Evolutionary conservation across 2,329 filamentous ascomycete genomes (phyloP), one percentile per base, ranked within the genome.

Genomic region (Verticillium dahliae): DNA sequence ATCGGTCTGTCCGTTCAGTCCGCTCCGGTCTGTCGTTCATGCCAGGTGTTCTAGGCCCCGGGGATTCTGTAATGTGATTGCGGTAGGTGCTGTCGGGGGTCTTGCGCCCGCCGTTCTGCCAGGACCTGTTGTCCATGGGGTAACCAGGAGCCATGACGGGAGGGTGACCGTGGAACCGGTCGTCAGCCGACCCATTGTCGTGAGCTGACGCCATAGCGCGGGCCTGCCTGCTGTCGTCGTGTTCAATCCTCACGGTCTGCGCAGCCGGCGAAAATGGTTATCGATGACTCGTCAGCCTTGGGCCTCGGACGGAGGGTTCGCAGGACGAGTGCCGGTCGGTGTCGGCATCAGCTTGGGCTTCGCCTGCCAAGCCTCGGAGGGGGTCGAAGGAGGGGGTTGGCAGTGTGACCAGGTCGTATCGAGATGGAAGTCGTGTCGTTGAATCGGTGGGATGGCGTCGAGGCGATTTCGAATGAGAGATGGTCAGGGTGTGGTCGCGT

Each of bases 191-290:
- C 67, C 73, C 73, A 68, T 75, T 74, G 67, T 78, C 77, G 70
- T 81, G 79, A 65, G 79, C 79, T 66, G 80, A 78, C 67, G 78
- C 78, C 76, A 81, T 80, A 61, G 14, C 54, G 54, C 27, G 52
- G 33, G 1, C 52, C 27, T 56, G 52, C 41, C 60, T 41, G 57
- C 58, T 37, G 37, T 63, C 41, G 58, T 34, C 54, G 22, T 38
- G 54, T 52, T 62, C 55, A 61, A 45, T 69, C 68, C 66, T 50
- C 41, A 7, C n/a, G n/a, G n/a, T 50, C n/a, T 52, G 15, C 55
- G 55, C n/a, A 39, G 54, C 56, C 61, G 37, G 56, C 54, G 60
- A 57, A 56, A 57, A 60, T 57, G 54, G 27, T 58, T 58, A 55
- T 52, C 14, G 52, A 59, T 62, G 62, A 56, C 62, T 63, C 63